Base-by-base conservation (phyloP, 2,329 filamentous ascomycete species). In the Bisporella sp. region DNA sequence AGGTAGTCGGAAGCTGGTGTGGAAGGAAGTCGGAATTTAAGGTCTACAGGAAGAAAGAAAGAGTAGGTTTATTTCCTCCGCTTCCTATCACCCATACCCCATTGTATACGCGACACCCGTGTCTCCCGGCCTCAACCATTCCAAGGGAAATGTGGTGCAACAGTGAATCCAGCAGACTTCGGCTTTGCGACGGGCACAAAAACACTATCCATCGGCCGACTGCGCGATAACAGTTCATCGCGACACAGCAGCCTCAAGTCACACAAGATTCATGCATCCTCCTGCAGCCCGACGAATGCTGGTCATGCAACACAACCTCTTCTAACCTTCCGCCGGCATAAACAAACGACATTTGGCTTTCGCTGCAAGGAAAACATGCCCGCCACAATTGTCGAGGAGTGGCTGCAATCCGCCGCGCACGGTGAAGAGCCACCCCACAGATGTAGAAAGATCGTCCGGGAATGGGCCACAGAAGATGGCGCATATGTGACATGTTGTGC, bases 401-500 rank as follows among this genome's bases (percentile, higher is more conserved):
- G 63, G 66, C 57, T 65, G 21, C 21, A 21, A 37, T 52, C 58
- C 41, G 53, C 48, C 47, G 57, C 61, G 11, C 49, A 52, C 54
- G 56, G 59, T 57, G 61, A 64, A 32, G 56, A 52, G 51, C 61
- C 57, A 54, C 62, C 62, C 49, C 66, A 68, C 56, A 57, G 63
- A 56, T 67, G 64, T 62, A 64, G 59, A 50, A 60, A 58, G 54
- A 64, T 64, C 37, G 49, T 62, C 31, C 50, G 53, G 48, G 61
- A 64, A 64, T 64, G 62, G 60, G 57, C 56, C 41, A 60, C 58
- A 50, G 59, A 60, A 37, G 54, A 61, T 40, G 61, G 60, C 55
- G 60, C 60, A 64, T 65, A 60, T 60, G 55, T 66, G 46, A 66
- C 59, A 51, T 66, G 60, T 55, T 57, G 58, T 64, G 64, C 68